Evolutionary conservation across 768 basidiomycete species (phyloP).

Genomic region (Pleurotus eryngii): DNA sequence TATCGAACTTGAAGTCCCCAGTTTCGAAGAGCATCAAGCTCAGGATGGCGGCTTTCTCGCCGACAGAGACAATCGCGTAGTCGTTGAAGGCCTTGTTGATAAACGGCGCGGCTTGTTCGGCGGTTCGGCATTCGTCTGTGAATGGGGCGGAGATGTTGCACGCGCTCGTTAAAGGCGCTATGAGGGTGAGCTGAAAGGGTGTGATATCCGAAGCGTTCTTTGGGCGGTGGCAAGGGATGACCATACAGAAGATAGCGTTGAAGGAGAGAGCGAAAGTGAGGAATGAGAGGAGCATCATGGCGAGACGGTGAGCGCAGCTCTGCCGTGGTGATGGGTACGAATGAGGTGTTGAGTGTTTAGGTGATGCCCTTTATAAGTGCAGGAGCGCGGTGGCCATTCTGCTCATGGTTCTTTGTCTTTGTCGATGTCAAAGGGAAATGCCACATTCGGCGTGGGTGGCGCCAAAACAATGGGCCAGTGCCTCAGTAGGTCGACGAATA

Average conservation of each 20-base stretch:
- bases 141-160: conserved; percentile 4
- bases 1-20: conserved; percentile 6
- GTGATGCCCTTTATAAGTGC: background rate
- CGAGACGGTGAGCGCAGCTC: conserved; percentile 2
- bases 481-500: no score
- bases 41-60: conserved; percentile 7
- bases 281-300: background rate
- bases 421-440: no score
- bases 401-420: background rate
- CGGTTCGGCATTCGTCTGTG: conserved; percentile 3
- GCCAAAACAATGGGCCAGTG: no score
- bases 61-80: conserved; percentile 3
- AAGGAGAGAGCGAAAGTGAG: background rate
- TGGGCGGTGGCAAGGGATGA: conserved; percentile 2
- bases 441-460: no score
- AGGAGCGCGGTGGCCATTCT: background rate
- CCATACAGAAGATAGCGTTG: background rate
- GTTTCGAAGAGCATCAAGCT: conserved; percentile 10
- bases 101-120: conserved; percentile 6
- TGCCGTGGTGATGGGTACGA: background rate
- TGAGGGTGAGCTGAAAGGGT: background rate
- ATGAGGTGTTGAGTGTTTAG: background rate
- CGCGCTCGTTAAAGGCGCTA: background rate
- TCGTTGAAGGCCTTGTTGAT: conserved; percentile 6
- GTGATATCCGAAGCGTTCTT: background rate